Evolutionary conservation across 495 filamentous ascomycete genomes (phyloP).

Genomic region (Neurospora sp.): DNA sequence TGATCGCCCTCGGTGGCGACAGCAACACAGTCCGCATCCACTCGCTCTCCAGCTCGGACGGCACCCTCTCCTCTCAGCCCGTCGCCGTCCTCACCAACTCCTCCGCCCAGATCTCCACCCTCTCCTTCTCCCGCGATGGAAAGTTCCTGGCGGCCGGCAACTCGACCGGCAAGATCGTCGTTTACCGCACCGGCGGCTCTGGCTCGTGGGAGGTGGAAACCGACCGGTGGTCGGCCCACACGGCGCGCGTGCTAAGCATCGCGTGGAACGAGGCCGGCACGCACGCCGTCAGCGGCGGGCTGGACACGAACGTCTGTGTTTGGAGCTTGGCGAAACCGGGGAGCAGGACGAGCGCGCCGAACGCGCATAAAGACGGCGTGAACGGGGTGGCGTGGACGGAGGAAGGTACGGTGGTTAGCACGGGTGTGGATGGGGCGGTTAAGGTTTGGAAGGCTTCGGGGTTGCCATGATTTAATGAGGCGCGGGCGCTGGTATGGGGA

Average conservation of each 20-base stretch:
- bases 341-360: conserved; percentile 62
- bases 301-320: conserved; percentile 85
- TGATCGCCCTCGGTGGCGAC: conserved; percentile 69
- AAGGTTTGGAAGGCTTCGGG: conserved; percentile 80
- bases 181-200: conserved; percentile 45
- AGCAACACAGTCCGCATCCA: conserved; percentile 65
- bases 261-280: conserved; percentile 69
- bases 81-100: conserved; percentile 40
- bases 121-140: conserved; percentile 72
- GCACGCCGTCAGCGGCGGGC: conserved; percentile 69
- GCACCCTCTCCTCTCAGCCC: conserved; percentile 29
- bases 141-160: conserved; percentile 70
- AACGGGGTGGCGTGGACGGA: conserved; percentile 79
- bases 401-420: conserved; percentile 60
- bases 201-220: conserved; percentile 50
- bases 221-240: conserved; percentile 86
- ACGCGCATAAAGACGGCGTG: conserved; percentile 93
- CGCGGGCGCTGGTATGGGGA: background rate
- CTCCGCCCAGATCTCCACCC: conserved; percentile 48
- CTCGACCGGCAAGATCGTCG: conserved; percentile 73
- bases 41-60: conserved; percentile 36
- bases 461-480: conserved; percentile 30
- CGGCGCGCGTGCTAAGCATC: conserved; percentile 71
- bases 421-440: conserved; percentile 78
- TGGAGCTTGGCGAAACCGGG: conserved; percentile 85